These are phyloP conservation scores for Theobroma cacao DNA, from an alignment of 345 rosid genomes.

Conservation along the genomic window DNA sequence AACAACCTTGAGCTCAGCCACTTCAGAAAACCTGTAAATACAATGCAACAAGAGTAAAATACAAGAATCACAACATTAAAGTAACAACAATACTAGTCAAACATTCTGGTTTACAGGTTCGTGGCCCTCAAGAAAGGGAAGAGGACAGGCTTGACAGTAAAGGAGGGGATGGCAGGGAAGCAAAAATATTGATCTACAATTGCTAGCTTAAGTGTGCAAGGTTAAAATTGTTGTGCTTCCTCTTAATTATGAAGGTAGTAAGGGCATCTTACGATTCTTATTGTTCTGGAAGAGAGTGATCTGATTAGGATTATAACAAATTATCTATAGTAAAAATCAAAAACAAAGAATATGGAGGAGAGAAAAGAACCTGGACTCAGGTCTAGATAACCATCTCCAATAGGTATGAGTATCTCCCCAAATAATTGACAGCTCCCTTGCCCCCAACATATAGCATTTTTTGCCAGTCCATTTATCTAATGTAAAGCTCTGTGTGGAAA, in stretches of 20 bases:
- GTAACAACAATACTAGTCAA: too few species aligned
- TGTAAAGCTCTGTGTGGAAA: slow-evolving; percentile 25
- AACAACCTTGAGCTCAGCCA: slow-evolving; percentile 6
- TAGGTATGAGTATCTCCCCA: slow-evolving; percentile 26
- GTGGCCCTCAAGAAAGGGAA: too few species aligned
- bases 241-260: too few species aligned
- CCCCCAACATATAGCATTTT: slow-evolving; percentile 30
- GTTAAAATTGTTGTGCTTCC: too few species aligned
- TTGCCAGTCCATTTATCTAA: slow-evolving; percentile 32
- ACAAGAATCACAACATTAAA: background rate
- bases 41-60: background rate
- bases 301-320: background rate
- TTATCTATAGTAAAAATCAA: too few species aligned
- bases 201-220: too few species aligned
- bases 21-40: slow-evolving; percentile 16
- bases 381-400: slow-evolving; percentile 24
- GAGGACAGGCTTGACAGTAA: too few species aligned
- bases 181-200: too few species aligned
- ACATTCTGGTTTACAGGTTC: too few species aligned
- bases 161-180: too few species aligned
- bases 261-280: too few species aligned
- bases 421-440: slow-evolving; percentile 23
- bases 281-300: background rate
- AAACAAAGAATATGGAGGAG: background rate
- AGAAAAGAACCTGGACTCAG: slow-evolving; percentile 23